Evolutionary conservation across 2,329 filamentous ascomycete genomes (phyloP).

Genomic region (Ophiostoma sp.): DNA sequence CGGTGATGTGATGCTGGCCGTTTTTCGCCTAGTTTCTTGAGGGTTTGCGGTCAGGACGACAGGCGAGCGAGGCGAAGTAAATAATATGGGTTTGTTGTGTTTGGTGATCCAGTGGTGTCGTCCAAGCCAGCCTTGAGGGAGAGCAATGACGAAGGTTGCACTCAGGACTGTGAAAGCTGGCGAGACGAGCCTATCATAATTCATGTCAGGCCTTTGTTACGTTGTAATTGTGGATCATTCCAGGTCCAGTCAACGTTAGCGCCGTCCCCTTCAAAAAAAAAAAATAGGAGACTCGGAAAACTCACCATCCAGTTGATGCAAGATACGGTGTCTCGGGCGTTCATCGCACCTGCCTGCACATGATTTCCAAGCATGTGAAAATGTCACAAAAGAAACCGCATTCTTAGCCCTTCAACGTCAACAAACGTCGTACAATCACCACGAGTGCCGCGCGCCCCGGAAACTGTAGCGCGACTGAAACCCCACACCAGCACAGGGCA

Average conservation of each 20-base stretch:
- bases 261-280: no score
- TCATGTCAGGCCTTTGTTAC: background rate
- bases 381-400: background rate
- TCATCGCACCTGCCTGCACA: background rate
- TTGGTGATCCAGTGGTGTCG: no score
- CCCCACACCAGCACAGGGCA: background rate
- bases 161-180: background rate
- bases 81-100: background rate
- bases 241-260: no score
- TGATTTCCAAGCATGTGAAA: background rate
- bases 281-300: no score
- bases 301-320: no score
- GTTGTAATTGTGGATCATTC: no score
- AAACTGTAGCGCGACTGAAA: background rate
- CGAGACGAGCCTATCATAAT: background rate
- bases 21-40: background rate
- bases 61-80: background rate
- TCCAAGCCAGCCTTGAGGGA: background rate
- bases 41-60: background rate
- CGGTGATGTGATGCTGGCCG: background rate
- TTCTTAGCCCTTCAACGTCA: background rate
- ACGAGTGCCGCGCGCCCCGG: background rate
- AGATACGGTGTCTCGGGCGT: background rate
- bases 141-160: conserved; percentile 18
- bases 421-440: background rate